Conservation (phyloP, 176 grass and related monocot genomes). For the Chloris gayana region DNA sequence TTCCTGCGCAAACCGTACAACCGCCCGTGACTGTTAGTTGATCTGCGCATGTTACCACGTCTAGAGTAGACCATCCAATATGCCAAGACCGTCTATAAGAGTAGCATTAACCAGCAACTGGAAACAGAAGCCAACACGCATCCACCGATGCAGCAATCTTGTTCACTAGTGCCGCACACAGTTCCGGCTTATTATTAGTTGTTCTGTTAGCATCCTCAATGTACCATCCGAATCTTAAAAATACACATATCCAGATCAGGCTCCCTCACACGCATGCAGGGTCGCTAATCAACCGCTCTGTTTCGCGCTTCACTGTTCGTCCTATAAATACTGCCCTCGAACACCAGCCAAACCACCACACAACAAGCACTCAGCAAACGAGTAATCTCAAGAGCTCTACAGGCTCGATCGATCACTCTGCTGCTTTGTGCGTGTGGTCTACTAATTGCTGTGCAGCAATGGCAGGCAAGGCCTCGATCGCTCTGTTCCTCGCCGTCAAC, state of each 20-base stretch:
- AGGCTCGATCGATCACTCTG: not conserved
- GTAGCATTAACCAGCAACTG: conserved; percentile 18
- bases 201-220: not conserved
- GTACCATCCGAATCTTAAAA: not conserved
- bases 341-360: conserved; percentile 11
- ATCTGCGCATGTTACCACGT: conserved; percentile 18
- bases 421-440: conserved; percentile 24
- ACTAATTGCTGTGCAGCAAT: conserved; percentile 8
- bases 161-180: not conserved
- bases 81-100: conserved; percentile 22
- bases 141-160: conserved; percentile 32
- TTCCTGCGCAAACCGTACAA: not conserved
- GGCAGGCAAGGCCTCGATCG: conserved; percentile 37
- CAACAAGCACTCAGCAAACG: conserved; percentile 10
- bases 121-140: conserved; percentile 8
- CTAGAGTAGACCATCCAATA: not conserved
- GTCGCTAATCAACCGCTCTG: not conserved
- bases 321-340: conserved; percentile 16
- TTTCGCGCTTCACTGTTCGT: not conserved
- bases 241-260: conserved; percentile 2
- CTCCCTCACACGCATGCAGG: conserved; percentile 28
- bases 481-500: conserved; percentile 44
- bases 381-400: not conserved
- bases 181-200: not conserved
- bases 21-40: not conserved